These are phyloP conservation scores for Cladosporium sp. DNA, from an alignment of 2,329 filamentous ascomycete species.

Conservation along the genomic window DNA sequence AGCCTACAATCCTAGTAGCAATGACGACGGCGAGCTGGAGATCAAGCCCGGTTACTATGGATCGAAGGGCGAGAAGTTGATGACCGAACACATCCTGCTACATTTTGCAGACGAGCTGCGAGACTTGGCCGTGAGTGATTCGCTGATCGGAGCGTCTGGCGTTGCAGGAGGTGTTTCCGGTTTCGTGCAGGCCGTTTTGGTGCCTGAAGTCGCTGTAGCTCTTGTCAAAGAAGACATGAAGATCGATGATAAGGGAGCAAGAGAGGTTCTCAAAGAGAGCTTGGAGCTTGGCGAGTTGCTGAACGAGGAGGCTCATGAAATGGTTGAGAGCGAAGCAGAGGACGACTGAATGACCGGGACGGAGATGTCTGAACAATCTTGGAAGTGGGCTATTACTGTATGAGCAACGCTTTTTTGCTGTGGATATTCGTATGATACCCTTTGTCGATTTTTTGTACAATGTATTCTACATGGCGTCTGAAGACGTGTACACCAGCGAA, in stretches of 20 bases:
- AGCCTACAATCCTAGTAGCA: not conserved
- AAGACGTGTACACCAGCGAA: not conserved
- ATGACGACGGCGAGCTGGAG: not conserved
- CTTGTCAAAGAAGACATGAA: conserved; percentile 39
- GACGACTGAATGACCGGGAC: conserved; percentile 18
- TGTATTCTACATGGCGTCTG: not conserved
- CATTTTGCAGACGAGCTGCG: conserved; percentile 33
- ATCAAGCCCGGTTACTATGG: conserved; percentile 38
- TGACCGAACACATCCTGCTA: conserved; percentile 37
- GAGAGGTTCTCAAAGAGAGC: conserved; percentile 34
- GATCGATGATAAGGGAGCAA: conserved; percentile 26
- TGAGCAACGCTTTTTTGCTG: not conserved
- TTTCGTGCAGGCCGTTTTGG: conserved; percentile 39
- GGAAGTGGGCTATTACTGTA: not conserved
- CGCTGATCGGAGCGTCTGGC: conserved; percentile 34
- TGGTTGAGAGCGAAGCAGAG: conserved; percentile 21
- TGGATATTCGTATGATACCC: conserved; percentile 4
- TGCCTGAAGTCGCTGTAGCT: conserved; percentile 38
- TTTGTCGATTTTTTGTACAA: conserved; percentile 10
- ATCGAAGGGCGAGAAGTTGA: conserved; percentile 36
- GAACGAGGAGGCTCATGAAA: conserved; percentile 33
- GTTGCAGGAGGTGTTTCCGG: conserved; percentile 38
- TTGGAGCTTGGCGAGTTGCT: conserved; percentile 36
- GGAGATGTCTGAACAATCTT: not conserved
- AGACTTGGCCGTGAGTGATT: conserved; percentile 30